Evolutionary conservation across 768 basidiomycete species (phyloP).

Genomic region (Mrakia blollopis): DNA sequence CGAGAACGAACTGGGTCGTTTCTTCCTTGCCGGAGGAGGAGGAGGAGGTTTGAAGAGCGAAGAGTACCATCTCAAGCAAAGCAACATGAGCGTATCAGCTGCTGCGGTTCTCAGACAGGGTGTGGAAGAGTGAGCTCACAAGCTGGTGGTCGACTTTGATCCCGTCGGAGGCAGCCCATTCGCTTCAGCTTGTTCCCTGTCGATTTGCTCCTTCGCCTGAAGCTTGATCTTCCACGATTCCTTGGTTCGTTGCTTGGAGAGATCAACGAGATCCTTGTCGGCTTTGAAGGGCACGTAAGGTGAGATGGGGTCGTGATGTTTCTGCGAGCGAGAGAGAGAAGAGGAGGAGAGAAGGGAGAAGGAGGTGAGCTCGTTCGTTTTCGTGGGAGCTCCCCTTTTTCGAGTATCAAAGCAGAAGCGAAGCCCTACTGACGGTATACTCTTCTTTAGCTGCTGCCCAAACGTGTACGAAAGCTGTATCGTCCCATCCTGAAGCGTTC

Average conservation of each 20-base stretch:
- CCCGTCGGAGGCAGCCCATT: slow-evolving; percentile 12
- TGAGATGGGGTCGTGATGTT: neutral
- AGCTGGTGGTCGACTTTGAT: neutral
- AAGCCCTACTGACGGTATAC: neutral
- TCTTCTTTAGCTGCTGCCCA: slow-evolving; percentile 26
- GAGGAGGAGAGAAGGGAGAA: neutral
- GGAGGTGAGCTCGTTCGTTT: neutral
- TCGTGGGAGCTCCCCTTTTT: neutral
- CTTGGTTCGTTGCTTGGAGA: slow-evolving; percentile 1
- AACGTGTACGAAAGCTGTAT: slow-evolving; percentile 2
- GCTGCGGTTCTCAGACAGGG: neutral
- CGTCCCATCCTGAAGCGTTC: slow-evolving; percentile 19
- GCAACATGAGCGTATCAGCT: neutral
- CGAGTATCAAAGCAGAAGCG: too few relatives aligned
- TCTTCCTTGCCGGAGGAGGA: neutral
- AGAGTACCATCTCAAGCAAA: neutral
- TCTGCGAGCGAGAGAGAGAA: neutral
- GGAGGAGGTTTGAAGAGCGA: neutral
- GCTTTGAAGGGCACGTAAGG: slow-evolving; percentile 10
- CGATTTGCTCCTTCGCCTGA: slow-evolving; percentile 12
- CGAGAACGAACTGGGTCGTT: neutral
- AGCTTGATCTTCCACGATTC: slow-evolving; percentile 26
- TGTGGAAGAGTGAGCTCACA: neutral
- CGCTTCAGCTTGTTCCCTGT: slow-evolving; percentile 1
- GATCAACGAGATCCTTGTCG: slow-evolving; percentile 4